Conservation (phyloP, 2,329 filamentous ascomycete species). For the Trichophyton rubrum region DNA sequence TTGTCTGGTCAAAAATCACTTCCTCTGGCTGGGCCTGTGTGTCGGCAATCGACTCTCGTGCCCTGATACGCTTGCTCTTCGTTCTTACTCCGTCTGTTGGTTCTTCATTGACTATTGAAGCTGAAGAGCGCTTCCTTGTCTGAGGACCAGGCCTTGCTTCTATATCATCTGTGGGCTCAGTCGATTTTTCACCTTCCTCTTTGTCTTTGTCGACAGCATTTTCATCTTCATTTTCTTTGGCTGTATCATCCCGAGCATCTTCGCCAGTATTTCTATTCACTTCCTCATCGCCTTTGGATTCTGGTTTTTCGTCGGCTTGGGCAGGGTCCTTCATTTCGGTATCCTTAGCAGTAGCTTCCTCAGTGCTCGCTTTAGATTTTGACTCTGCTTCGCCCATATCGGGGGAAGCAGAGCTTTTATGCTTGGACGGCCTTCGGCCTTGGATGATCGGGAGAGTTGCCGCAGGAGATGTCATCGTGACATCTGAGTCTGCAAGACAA, state of each 20-base stretch:
- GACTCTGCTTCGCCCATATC: background rate
- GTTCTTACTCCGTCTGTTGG: constrained; percentile 43
- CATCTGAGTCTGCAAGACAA: constrained; percentile 23
- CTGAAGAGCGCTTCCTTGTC: constrained; percentile 47
- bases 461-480: background rate
- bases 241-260: background rate
- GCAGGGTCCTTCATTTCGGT: background rate
- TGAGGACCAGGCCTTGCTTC: constrained; percentile 22
- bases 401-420: background rate
- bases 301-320: background rate
- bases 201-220: background rate
- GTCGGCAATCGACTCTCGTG: constrained; percentile 45
- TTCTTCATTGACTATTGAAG: constrained; percentile 47
- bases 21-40: constrained; percentile 34
- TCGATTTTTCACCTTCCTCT: constrained; percentile 13
- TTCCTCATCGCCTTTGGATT: background rate
- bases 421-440: background rate
- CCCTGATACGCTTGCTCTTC: constrained; percentile 49
- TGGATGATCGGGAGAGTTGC: constrained; percentile 11
- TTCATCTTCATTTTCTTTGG: constrained; percentile 2
- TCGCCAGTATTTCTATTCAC: background rate
- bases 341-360: too few relatives aligned
- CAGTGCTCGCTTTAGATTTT: background rate
- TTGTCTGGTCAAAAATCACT: constrained; percentile 38
- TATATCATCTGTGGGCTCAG: constrained; percentile 18